phyloP scores from a whole-genome alignment of 352 stramenopile species.

The Phytophthora idaei region DNA sequence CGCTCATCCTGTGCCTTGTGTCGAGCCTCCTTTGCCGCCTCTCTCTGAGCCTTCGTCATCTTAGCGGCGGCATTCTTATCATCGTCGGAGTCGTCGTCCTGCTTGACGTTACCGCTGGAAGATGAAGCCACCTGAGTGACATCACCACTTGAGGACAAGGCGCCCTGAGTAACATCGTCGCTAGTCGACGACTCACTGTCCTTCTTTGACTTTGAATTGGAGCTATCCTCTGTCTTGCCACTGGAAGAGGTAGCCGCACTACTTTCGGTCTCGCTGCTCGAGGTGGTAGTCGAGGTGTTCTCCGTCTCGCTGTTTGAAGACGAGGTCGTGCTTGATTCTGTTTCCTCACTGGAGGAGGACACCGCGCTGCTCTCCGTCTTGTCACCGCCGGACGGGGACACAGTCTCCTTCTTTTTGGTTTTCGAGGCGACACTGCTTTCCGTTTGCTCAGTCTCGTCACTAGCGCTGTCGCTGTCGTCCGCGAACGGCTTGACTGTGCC shows the following conservation, averaged over 20 bases:
- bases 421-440: conserved; percentile 14
- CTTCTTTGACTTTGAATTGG: conserved; percentile 10
- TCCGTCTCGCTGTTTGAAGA: conserved; percentile 8
- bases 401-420: background rate
- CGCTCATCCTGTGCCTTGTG: conserved; percentile 34
- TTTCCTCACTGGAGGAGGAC: background rate
- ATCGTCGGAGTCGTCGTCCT: conserved; percentile 21
- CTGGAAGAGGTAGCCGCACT: conserved; percentile 18
- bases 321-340: background rate
- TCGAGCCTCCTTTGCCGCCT: conserved; percentile 28
- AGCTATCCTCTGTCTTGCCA: conserved; percentile 16
- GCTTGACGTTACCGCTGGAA: conserved; percentile 22
- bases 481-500: conserved; percentile 30
- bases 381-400: background rate
- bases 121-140: conserved; percentile 19
- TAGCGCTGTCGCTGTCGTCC: conserved; percentile 3
- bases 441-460: conserved; percentile 21
- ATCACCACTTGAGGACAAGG: conserved; percentile 16
- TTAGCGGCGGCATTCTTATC: conserved; percentile 8
- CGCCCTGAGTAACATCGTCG: conserved; percentile 19
- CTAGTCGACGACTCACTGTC: conserved; percentile 9
- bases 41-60: conserved; percentile 18
- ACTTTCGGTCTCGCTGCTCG: conserved; percentile 2
- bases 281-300: conserved; percentile 6
- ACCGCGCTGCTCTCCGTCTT: conserved; percentile 7